Conservation (phyloP, 495 filamentous ascomycete genomes). For the Xanthoparmelia taractica region DNA sequence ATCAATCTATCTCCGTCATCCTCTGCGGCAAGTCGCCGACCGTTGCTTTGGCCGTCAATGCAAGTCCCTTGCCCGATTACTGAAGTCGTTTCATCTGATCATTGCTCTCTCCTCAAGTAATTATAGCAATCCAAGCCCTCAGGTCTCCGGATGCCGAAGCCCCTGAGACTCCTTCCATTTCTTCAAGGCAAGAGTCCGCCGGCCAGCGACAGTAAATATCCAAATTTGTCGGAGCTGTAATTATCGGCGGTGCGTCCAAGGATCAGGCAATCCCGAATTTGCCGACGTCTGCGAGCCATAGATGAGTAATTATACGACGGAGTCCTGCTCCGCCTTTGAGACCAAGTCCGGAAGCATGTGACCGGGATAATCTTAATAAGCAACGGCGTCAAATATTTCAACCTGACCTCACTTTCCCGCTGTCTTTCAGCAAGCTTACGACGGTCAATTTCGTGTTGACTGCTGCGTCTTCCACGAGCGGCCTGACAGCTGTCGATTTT, state of each 20-base stretch:
- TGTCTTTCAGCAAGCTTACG: too few relatives aligned
- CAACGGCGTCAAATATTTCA: too few relatives aligned
- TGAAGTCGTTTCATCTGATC: neutral
- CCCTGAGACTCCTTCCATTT: neutral
- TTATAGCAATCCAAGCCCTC: neutral
- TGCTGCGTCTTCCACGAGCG: too few relatives aligned
- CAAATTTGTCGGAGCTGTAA: neutral
- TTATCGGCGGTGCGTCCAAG: neutral
- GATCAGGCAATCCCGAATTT: neutral
- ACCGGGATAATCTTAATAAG: neutral
- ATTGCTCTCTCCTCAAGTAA: neutral
- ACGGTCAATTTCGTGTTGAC: too few relatives aligned
- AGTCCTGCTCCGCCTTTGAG: neutral
- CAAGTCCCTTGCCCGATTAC: neutral
- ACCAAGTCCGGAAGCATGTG: neutral
- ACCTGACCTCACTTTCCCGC: too few relatives aligned
- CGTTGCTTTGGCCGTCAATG: neutral
- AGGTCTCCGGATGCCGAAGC: neutral
- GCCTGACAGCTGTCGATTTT: too few relatives aligned
- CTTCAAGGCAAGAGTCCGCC: neutral
- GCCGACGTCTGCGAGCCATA: neutral
- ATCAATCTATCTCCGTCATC: neutral
- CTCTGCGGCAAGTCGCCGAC: neutral
- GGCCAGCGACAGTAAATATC: neutral
- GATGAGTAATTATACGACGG: neutral